Conservation (phyloP, 2,329 filamentous ascomycete species). For the Penicillium hesseltinei region DNA sequence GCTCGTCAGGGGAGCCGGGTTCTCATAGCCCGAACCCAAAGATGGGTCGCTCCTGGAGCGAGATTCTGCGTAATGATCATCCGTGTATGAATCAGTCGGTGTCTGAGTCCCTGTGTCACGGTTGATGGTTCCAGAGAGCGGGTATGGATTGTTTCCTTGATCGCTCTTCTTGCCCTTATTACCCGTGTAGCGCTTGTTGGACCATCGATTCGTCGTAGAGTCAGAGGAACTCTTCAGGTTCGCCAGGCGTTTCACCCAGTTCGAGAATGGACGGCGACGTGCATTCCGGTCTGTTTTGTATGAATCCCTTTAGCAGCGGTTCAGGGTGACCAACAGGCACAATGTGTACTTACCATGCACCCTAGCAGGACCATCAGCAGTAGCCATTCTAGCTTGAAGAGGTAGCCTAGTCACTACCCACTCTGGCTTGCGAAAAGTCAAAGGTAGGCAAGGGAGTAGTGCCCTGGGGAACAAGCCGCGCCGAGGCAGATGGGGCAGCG, state of each 20-base stretch:
- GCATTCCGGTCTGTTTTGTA: slow-evolving; percentile 62
- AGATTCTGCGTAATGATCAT: slow-evolving; percentile 53
- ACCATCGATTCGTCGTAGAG: slow-evolving; percentile 38
- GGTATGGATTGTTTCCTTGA: slow-evolving; percentile 88
- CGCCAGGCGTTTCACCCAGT: slow-evolving; percentile 90
- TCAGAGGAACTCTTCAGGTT: slow-evolving; percentile 76
- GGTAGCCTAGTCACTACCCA: background rate
- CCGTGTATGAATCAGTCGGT: slow-evolving; percentile 49
- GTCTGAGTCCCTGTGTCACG: slow-evolving; percentile 43
- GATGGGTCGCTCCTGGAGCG: slow-evolving; percentile 60
- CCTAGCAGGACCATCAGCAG: slow-evolving; percentile 38
- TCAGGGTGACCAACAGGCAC: slow-evolving; percentile 5
- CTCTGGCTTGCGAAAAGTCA: slow-evolving; percentile 6
- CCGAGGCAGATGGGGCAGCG: slow-evolving; percentile 15
- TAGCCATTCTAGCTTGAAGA: slow-evolving; percentile 28
- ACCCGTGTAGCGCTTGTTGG: slow-evolving; percentile 37
- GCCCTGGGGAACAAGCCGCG: background rate
- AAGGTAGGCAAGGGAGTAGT: slow-evolving; percentile 8
- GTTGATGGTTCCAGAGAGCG: slow-evolving; percentile 67
- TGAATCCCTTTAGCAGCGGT: slow-evolving; percentile 13
- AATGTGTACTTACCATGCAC: slow-evolving; percentile 44
- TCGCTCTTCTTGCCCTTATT: slow-evolving; percentile 58
- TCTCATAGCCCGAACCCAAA: slow-evolving; percentile 59
- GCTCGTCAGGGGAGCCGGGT: slow-evolving; percentile 59
- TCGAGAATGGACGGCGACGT: slow-evolving; percentile 81